Base-by-base conservation (phyloP, 2,329 filamentous ascomycete species). In the Cordyceps fumosorosea region DNA sequence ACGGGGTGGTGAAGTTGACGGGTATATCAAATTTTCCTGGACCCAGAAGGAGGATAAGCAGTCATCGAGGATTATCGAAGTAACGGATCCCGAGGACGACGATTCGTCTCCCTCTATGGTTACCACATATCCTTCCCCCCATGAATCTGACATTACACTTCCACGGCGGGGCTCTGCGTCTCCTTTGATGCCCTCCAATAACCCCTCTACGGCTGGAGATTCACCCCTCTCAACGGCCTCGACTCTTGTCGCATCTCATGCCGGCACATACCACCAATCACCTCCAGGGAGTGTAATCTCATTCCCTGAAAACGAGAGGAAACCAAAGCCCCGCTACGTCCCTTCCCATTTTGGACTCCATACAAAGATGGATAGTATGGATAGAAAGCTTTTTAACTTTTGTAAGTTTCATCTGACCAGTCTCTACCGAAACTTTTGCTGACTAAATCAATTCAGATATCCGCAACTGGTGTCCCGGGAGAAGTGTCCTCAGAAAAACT, bases 401-500 rank as follows among this genome's bases (percentile, higher is more conserved):
- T 63, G 51, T 48, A 50, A 44, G 53, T 45, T 18, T 40, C 37
- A 44, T 18, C 20, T 50, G n/a, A 32, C 29, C 42, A 20, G 6
- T 5, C 14, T 11, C 20, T 14, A n/a, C 5, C 44, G 45, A 48
- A 59, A 20, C 53, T 12, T 7, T 48, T 53, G 62, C 67, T 55
- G 52, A 60, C 22, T 24, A 55, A 5, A 60, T 37, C 26, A 40
- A 44, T 16, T 11, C 24, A 77, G 75, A 77, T 63, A 66, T 73
- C 3, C 69, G 67, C 10, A 76, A 76, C 22, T 77, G 76, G 75
- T 77, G 75, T 42, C 73, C 75, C 1, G 76, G 76, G 6, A 69
- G 76, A 52, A 77, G 73, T 60, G 70, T 78, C 18, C 66, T 77
- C 3, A 63, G 64, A 7, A 71, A 69, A 16, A 76, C 75, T 22